A percentile compares a stretch with the other conserved stretches of the same genome.
Conservation (phyloP, 495 filamentous ascomycete genomes). For the Penicillium maclennaniae region DNA sequence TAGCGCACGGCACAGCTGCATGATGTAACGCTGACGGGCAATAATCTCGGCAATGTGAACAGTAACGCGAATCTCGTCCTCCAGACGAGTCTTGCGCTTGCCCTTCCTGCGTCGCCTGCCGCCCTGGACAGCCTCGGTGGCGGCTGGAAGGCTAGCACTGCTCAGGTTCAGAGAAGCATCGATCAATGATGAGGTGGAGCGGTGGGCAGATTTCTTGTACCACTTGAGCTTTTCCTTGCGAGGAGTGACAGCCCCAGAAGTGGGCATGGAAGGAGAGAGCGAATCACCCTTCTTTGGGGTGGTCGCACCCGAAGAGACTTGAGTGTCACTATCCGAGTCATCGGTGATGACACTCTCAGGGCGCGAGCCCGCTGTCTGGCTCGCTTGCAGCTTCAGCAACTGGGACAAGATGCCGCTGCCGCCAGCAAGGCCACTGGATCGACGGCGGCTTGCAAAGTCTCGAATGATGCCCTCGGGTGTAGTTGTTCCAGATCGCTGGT, state of each 20-base stretch:
- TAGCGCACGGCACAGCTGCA: conserved; percentile 80
- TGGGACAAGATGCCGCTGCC: conserved; percentile 42
- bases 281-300: conserved; percentile 31
- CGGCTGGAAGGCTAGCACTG: conserved; percentile 29
- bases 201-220: conserved; percentile 56
- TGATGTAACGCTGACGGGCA: conserved; percentile 77
- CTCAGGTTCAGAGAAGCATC: conserved; percentile 50
- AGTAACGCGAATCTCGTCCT: conserved; percentile 70
- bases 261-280: conserved; percentile 17
- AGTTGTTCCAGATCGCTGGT: conserved; percentile 36
- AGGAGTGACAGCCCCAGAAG: conserved; percentile 56
- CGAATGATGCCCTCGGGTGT: conserved; percentile 35
- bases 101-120: conserved; percentile 30
- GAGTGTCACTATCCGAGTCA: conserved; percentile 40
- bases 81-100: conserved; percentile 48
- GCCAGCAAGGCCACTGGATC: conserved; percentile 18
- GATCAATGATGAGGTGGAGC: conserved; percentile 41
- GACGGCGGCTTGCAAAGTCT: conserved; percentile 29
- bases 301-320: conserved; percentile 32
- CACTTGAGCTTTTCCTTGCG: conserved; percentile 57
- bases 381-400: conserved; percentile 37
- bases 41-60: conserved; percentile 86
- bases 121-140: conserved; percentile 27
- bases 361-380: conserved; percentile 22
- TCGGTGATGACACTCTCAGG: conserved; percentile 37